Evolutionary conservation across 305 asterid species (phyloP).

Genomic region (Solanum chacoense): DNA sequence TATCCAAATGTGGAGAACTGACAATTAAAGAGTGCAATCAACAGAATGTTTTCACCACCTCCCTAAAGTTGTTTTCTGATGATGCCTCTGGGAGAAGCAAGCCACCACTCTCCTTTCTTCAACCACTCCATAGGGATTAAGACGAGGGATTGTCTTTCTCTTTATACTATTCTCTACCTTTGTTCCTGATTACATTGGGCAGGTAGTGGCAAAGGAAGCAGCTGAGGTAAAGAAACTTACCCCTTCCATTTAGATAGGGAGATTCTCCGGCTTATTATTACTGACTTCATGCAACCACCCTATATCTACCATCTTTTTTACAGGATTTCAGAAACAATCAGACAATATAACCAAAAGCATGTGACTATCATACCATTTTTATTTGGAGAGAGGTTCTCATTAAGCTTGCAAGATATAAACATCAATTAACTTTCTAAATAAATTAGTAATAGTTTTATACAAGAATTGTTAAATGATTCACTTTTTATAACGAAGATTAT

Average conservation of each 20-base stretch:
- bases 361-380: not conserved
- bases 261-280: not conserved
- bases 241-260: not conserved
- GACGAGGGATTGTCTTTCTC: not conserved
- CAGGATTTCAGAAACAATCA: not conserved
- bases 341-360: not conserved
- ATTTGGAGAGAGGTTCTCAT: not conserved
- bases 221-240: not conserved
- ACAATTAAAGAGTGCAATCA: not conserved
- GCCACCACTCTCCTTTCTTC: not conserved
- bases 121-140: not conserved
- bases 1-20: not conserved
- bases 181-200: not conserved
- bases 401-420: not conserved
- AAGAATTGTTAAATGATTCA: not conserved
- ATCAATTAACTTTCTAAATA: not conserved
- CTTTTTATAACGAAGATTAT: not conserved
- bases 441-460: not conserved
- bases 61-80: not conserved
- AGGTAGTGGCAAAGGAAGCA: not conserved
- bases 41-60: not conserved
- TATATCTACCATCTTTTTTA: not conserved
- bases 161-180: not conserved
- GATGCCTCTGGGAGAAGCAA: not conserved
- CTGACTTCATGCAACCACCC: not conserved